phyloP scores from a whole-genome alignment of 345 rosid genomes.

The Hypericum perforatum region DNA sequence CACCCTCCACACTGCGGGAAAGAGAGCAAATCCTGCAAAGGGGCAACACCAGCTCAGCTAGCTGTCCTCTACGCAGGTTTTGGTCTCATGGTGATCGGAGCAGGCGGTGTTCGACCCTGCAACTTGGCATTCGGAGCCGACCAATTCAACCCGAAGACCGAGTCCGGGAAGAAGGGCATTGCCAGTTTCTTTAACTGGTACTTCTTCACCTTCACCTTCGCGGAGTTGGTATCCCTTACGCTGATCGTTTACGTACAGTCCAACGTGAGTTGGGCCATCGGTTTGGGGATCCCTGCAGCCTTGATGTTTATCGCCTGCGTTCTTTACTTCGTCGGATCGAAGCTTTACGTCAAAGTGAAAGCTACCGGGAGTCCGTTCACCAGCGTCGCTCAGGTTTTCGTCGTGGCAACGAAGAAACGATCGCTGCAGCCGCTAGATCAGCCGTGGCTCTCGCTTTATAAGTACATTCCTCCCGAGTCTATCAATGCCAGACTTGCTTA shows the following conservation, averaged over 20 bases:
- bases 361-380: constrained; percentile 72
- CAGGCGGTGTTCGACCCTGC: constrained; percentile 74
- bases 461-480: constrained; percentile 23
- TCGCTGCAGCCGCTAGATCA: constrained; percentile 16
- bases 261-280: constrained; percentile 69
- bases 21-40: constrained; percentile 26
- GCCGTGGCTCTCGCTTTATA: constrained; percentile 28
- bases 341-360: constrained; percentile 57
- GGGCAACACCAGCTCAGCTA: constrained; percentile 50
- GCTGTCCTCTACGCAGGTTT: constrained; percentile 41
- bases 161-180: constrained; percentile 61
- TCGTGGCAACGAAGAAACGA: constrained; percentile 25
- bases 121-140: constrained; percentile 74
- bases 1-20: constrained; percentile 42
- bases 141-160: constrained; percentile 63
- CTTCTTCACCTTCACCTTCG: constrained; percentile 70
- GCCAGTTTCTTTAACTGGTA: constrained; percentile 86
- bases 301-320: constrained; percentile 55
- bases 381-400: constrained; percentile 33
- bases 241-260: constrained; percentile 63
- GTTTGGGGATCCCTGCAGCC: constrained; percentile 54
- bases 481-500: constrained; percentile 36
- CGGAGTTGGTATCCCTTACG: constrained; percentile 59
- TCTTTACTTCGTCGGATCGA: constrained; percentile 48
- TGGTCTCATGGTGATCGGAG: constrained; percentile 45